phyloP scores from a whole-genome alignment of 129 eudicot species.

The Lactuca saligna region DNA sequence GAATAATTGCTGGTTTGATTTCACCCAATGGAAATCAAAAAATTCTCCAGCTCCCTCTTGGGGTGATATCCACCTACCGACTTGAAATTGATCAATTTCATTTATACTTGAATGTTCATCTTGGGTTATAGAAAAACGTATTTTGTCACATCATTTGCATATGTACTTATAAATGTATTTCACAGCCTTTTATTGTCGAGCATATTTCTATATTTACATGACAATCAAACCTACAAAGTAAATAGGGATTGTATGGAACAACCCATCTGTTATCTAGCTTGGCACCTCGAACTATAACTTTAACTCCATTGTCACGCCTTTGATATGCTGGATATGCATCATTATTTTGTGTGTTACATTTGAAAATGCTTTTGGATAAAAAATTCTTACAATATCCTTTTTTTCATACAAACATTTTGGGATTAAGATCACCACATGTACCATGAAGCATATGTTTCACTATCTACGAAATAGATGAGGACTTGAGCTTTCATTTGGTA shows the following conservation, averaged over 20 bases:
- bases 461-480: slow-evolving; percentile 9
- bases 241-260: slow-evolving; percentile 17
- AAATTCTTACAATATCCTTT: not conserved
- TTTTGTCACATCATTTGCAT: slow-evolving; percentile 23
- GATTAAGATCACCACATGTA: not conserved
- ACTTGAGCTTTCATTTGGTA: not conserved
- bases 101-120: not conserved
- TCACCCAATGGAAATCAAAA: too few species aligned
- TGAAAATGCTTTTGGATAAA: slow-evolving; percentile 7
- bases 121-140: not conserved
- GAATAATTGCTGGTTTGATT: too few species aligned
- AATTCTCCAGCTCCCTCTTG: too few species aligned
- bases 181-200: slow-evolving; percentile 1
- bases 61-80: not conserved
- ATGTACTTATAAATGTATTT: slow-evolving; percentile 29
- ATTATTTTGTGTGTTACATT: not conserved
- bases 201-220: slow-evolving; percentile 33
- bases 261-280: slow-evolving; percentile 31
- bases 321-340: slow-evolving; percentile 28
- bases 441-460: slow-evolving; percentile 24
- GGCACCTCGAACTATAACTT: not conserved
- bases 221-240: not conserved
- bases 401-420: slow-evolving; percentile 16
- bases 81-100: not conserved
- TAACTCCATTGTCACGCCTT: not conserved